Evolutionary conservation across 805 yeast genomes (phyloP), one percentile per base, ranked within the genome.

Genomic region (Pachysolen tannophilus): DNA sequence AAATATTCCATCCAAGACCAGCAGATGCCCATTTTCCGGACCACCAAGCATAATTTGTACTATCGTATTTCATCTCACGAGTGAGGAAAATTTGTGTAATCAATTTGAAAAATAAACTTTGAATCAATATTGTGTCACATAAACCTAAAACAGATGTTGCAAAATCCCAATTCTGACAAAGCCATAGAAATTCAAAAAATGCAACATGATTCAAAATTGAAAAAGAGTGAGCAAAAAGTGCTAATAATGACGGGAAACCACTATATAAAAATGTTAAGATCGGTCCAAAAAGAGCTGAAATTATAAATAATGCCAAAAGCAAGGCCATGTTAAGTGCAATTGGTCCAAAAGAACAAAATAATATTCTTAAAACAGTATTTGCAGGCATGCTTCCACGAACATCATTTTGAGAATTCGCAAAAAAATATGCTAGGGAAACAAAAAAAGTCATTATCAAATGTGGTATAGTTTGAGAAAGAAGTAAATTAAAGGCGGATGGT

Each of bases 1-100:
- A 34, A 1, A 73, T 59, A 31, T 68, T 53, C 74, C 79, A 73
- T 0, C 87, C 85, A 30, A 80, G 60, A 0, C 77, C 77, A 0
- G 78, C 65, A 10, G 65, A 66, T 31, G 69, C 48, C 90, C 90
- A 82, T 37, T 67, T 72, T 0, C 88, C 87, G 8, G 84, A 70
- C 87, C 88, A 82, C 85, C 86, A 80, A 2, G 88, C 79, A 25
- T 70, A 52, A 46, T 79, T 82, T 0, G 83, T 58, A 30, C 62
- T 67, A 42, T 71, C 81, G 43, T 69, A 74, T 38, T 65, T 69
- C 44, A 68, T 68, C 47, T 85, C 95, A 32, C 80, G 65, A 6
- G 82, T 70, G 27, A 83, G 52, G 4, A 78, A 43, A 0, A 72
- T 30, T 1, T 72, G 60, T 0, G 75, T 70, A 4, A 75, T 35